Evolutionary conservation across 176 grass and related monocot species (phyloP), one percentile per base, ranked within the genome.

Genomic region (Aegilops tauschii): DNA sequence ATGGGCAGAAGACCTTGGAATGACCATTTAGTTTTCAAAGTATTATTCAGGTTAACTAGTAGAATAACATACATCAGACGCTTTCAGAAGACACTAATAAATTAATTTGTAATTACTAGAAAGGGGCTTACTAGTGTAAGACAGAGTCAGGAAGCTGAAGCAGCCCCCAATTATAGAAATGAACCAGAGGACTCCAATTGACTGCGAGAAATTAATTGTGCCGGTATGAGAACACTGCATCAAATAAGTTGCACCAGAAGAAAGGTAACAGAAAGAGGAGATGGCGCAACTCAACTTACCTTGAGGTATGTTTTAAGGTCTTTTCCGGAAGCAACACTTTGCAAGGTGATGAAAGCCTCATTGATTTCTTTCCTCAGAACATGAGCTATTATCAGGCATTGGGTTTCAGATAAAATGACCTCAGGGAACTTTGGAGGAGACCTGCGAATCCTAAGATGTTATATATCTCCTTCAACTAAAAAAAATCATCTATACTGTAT

Each of bases 121-220:
- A 62, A 47, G 11, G 14, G 58, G 39, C 87, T 90, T 50, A 98
- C 96, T 86, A 56, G 88, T 92, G 68, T 98, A 98, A 44, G 84
- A 84, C 17, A 98, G 86, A 77, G 91, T 98, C 88, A 98, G 76
- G 76, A 98, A 94, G 62, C 88, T 98, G 90, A 95, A 98, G 91
- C 91, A 98, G 79, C 89, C 76, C 50, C 92, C 93, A 39, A 94
- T 83, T 81, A 95, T 78, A 65, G 96, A 98, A 86, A 95, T 61
- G 47, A 95, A 81, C 93, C 96, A 98, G 21, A 98, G 70, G 42
- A 39, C 81, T 36, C 18, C 92, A 89, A 95, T 40, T 54, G 88
- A 85, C 93, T 98, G 91, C 77, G 71, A 71, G 27, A 66, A 3
- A 36, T 36, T 73, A 76, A 66, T 69, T 39, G 67, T 23, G 62